Evolutionary conservation across 2,329 filamentous ascomycete species (phyloP).

Genomic region (Sporothrix euskadiensis): DNA sequence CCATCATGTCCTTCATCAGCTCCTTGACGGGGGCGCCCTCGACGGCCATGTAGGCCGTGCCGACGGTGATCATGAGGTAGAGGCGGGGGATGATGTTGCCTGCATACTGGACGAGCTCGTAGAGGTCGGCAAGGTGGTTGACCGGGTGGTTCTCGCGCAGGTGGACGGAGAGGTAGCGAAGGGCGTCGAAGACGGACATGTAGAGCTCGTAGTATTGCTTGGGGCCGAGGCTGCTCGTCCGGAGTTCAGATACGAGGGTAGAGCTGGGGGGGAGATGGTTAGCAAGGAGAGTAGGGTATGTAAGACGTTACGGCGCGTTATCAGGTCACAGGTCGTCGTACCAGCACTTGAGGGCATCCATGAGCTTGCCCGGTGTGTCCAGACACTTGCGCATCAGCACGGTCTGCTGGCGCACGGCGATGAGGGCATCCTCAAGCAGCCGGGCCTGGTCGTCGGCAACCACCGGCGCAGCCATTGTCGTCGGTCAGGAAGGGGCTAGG

Average conservation of each 20-base stretch:
- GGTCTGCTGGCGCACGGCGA: conserved; percentile 95
- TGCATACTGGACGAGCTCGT: conserved; percentile 93
- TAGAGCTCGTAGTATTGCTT: conserved; percentile 99
- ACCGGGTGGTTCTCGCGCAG: conserved; percentile 96
- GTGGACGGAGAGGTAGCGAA: conserved; percentile 94
- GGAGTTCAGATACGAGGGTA: conserved; percentile 95
- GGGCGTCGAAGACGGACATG: conserved; percentile 97
- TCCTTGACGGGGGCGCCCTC: conserved; percentile 98
- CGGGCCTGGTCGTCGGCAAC: conserved; percentile 80
- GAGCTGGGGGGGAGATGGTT: conserved; percentile 62
- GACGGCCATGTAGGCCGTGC: conserved; percentile 98
- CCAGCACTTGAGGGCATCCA: conserved; percentile 99
- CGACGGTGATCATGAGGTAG: conserved; percentile 99
- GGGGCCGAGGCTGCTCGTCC: conserved; percentile 93
- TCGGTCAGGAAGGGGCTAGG: background rate
- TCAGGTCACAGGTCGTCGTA: conserved; percentile 49
- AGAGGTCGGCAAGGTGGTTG: conserved; percentile 96
- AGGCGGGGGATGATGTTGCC: conserved; percentile 95
- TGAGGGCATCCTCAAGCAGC: conserved; percentile 94
- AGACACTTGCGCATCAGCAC: conserved; percentile 96
- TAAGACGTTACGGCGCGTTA: conserved; percentile 20
- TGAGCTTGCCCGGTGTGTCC: conserved; percentile 95
- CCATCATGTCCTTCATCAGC: conserved; percentile 99
- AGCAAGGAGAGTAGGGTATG: background rate
- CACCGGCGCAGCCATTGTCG: conserved; percentile 48